These are phyloP conservation scores for Aeminium ludgeri DNA, from an alignment of 495 filamentous ascomycete species.

Conservation along the genomic window DNA sequence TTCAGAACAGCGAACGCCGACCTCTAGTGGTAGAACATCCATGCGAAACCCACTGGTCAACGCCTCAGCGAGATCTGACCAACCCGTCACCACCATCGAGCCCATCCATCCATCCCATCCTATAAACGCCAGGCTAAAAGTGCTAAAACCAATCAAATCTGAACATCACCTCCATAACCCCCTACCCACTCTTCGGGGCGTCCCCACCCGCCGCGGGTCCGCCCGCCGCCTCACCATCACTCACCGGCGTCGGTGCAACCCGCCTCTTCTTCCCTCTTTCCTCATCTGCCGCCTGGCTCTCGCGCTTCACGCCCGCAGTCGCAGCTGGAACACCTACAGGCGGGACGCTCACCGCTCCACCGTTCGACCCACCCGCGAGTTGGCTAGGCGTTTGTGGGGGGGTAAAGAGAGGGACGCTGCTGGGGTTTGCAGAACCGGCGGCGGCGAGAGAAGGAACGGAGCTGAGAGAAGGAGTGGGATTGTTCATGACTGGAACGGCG, in stretches of 20 bases:
- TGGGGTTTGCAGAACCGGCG: constrained; percentile 18
- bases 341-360: constrained; percentile 11
- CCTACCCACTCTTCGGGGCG: neutral
- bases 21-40: too few relatives aligned
- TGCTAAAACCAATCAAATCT: neutral
- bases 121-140: constrained; percentile 1
- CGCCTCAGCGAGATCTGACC: too few relatives aligned
- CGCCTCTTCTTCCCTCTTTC: constrained; percentile 22
- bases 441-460: constrained; percentile 23
- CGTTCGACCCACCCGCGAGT: constrained; percentile 21
- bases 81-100: too few relatives aligned
- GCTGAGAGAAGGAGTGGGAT: constrained; percentile 22
- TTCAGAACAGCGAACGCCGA: too few relatives aligned
- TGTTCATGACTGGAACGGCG: constrained; percentile 15
- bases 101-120: neutral
- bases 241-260: constrained; percentile 25
- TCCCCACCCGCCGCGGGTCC: neutral
- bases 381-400: constrained; percentile 26
- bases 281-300: constrained; percentile 14
- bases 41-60: too few relatives aligned
- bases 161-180: neutral
- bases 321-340: neutral
- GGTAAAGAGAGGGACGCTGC: constrained; percentile 24
- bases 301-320: constrained; percentile 12
- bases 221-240: constrained; percentile 1